phyloP scores from a whole-genome alignment of 78 protist species.

The Dictyostelium discoideum region dicty_2.7 NC_007091.3:4545001-4545500 shows the following conservation, averaged over 20 bases:
- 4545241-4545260: neutral
- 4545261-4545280: neutral
- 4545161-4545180: neutral
- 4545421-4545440: neutral
- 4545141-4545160: neutral
- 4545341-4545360: neutral
- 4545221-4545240: constrained; percentile 41
- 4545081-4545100: neutral
- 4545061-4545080: neutral
- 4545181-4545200: constrained; percentile 43
- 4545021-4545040: neutral
- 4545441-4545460: constrained; percentile 1
- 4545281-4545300: neutral
- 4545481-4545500: neutral
- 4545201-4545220: constrained; percentile 46
- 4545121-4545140: neutral
- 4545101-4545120: neutral
- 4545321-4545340: constrained; percentile 12
- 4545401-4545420: neutral
- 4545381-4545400: neutral
- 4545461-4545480: neutral
- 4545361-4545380: neutral
- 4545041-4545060: neutral
- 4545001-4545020: neutral
- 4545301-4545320: constrained; percentile 15